Percentiles rank a stretch among this genome's conserved stretches.
Evolutionary conservation across 2,329 filamentous ascomycete genomes (phyloP).

Genomic region (Aspergillus persii): DNA sequence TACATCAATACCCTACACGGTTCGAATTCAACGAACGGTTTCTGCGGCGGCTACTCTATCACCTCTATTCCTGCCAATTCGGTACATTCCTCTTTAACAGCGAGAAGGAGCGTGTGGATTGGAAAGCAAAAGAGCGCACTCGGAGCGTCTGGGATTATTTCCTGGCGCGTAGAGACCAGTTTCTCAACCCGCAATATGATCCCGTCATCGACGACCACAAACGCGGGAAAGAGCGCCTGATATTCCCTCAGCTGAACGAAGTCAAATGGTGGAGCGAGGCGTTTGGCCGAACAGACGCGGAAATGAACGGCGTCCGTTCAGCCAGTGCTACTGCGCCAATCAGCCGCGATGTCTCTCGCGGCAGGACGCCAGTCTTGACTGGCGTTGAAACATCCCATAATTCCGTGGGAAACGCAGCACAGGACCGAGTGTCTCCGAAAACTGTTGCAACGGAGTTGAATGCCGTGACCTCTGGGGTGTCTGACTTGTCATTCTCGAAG

Average conservation of each 20-base stretch:
- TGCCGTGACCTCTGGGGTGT: constrained; percentile 46
- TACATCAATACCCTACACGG: constrained; percentile 78
- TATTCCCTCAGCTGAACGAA: constrained; percentile 74
- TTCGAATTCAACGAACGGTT: constrained; percentile 98
- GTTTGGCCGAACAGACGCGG: constrained; percentile 81
- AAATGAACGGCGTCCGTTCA: constrained; percentile 77
- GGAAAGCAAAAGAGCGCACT: constrained; percentile 66
- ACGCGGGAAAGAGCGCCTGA: constrained; percentile 75
- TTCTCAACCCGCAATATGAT: constrained; percentile 79
- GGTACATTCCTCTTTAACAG: constrained; percentile 95
- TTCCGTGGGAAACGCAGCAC: constrained; percentile 47
- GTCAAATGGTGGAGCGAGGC: constrained; percentile 92
- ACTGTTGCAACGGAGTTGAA: constrained; percentile 37
- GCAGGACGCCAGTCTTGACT: constrained; percentile 54
- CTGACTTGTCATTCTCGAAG: constrained; percentile 43
- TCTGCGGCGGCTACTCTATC: constrained; percentile 81
- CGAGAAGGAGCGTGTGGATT: constrained; percentile 79
- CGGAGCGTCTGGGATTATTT: constrained; percentile 97
- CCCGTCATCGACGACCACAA: constrained; percentile 71
- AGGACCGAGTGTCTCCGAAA: constrained; percentile 27
- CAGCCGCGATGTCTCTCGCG: constrained; percentile 23
- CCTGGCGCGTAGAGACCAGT: constrained; percentile 73
- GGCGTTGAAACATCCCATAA: constrained; percentile 60
- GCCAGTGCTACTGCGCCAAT: constrained; percentile 47
- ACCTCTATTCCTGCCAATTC: constrained; percentile 93